Evolutionary conservation across 768 basidiomycete genomes (phyloP), one percentile per base, ranked within the genome.

Genomic region (Trametes cingulata): DNA sequence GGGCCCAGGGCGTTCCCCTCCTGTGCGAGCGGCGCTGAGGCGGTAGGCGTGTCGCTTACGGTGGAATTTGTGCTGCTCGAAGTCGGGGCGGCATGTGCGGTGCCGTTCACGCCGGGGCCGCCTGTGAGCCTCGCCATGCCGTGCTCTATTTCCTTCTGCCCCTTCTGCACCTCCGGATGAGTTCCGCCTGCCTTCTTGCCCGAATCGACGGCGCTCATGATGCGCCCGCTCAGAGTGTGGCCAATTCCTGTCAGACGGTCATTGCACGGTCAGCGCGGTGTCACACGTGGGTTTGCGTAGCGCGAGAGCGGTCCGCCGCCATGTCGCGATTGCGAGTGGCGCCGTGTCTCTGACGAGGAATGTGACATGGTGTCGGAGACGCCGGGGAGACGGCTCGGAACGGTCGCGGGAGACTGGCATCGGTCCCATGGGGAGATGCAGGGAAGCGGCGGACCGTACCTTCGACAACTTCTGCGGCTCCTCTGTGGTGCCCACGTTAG

Each of bases 41-140:
- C 42, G 25, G 14, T 33, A 17, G 39, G 17, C 48, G 24, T 9
- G 29, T 42, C 48, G 33, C 39, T 10, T 3, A 9, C 36, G 45
- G 36, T 25, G 25, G 59, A 6, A 27, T 17, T 14, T 39, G 36
- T 19, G 19, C 39, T 41, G 46, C 12, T 8, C 6, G 29, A 33
- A 33, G 29, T 4, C 3, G 36, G 25, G 33, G 27, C 29, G 5
- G 43, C 19, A 39, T 13, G 36, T 17, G 35, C 20, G 19, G 35
- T 36, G 27, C 27, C 14, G 22, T 29, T 12, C 15, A 36, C 42
- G 41, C 57, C 52, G 6, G 53, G 51, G 3, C 52, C 52, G 17
- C 63, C 63, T 2, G 49, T 56, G 50, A 65, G 43, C 39, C 54
- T 59, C 1, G 60, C 56, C 52, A 62, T 52, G 19, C 65, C 61